phyloP scores from a whole-genome alignment of 257 asterid species.

The Solanum clarkiae region DNA sequence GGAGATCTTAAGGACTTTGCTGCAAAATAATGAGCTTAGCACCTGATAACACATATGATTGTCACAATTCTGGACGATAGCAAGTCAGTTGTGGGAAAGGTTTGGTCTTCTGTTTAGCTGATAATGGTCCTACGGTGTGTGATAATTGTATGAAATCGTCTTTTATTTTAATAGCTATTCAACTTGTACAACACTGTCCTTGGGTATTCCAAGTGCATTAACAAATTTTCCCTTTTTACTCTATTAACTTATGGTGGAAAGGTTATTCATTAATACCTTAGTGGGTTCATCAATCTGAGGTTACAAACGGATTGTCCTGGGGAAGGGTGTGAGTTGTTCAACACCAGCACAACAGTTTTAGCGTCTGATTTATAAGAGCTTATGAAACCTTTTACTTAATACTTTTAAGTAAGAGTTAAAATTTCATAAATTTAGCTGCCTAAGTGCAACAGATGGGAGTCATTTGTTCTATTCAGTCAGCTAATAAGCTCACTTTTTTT shows the following conservation, averaged over 20 bases:
- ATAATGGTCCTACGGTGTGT: not conserved
- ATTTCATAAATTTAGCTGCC: not conserved
- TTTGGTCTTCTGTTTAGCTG: not conserved
- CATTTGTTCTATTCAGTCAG: not conserved
- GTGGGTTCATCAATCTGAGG: not conserved
- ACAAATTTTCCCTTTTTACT: not conserved
- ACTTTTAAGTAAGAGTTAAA: not conserved
- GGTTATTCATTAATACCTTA: not conserved
- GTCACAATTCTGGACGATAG: not conserved
- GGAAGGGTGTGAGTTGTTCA: not conserved
- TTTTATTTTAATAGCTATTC: not conserved
- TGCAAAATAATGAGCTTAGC: too few species aligned
- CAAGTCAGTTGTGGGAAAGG: not conserved
- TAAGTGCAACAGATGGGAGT: not conserved
- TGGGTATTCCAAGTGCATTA: not conserved
- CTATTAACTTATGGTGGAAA: not conserved
- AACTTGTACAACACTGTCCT: not conserved
- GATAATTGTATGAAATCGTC: not conserved
- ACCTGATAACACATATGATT: too few species aligned
- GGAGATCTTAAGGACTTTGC: not conserved
- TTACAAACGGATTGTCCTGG: not conserved
- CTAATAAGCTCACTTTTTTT: not conserved
- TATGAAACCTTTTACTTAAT: not conserved
- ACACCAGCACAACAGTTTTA: not conserved
- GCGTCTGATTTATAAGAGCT: not conserved